phyloP scores from a whole-genome alignment of 306 rosid species.

The Coriaria nepalensis region DNA sequence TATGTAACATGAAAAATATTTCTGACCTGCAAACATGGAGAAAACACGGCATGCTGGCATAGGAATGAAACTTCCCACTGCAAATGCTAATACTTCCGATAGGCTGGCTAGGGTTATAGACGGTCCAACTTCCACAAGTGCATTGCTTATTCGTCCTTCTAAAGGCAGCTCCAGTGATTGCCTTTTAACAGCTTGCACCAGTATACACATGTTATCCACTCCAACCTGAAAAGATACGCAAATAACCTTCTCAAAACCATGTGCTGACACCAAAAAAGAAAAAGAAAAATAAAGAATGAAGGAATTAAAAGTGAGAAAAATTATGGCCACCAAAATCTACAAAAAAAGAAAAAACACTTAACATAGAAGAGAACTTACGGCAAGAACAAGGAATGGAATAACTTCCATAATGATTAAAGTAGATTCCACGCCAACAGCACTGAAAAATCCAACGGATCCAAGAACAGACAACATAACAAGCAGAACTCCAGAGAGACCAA shows the following conservation, averaged over 20 bases:
- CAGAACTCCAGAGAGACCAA: constrained; percentile 86
- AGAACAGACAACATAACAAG: constrained; percentile 93
- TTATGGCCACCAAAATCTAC: not conserved
- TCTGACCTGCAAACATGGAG: constrained; percentile 96
- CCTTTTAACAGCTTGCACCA: constrained; percentile 93
- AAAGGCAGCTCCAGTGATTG: constrained; percentile 71
- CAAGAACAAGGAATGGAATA: constrained; percentile 95
- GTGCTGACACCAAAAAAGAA: too few species aligned
- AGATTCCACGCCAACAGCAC: constrained; percentile 86
- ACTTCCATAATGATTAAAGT: constrained; percentile 97
- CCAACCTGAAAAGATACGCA: constrained; percentile 93
- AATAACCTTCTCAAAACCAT: too few species aligned
- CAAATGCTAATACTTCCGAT: constrained; percentile 93
- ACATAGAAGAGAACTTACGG: constrained; percentile 66
- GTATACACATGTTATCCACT: constrained; percentile 96
- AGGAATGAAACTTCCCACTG: constrained; percentile 94
- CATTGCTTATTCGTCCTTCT: constrained; percentile 87
- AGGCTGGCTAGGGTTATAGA: constrained; percentile 94
- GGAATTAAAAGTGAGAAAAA: too few species aligned
- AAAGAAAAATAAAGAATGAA: too few species aligned
- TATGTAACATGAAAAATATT: constrained; percentile 4
- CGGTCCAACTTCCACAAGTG: constrained; percentile 97
- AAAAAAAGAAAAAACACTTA: too few species aligned
- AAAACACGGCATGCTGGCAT: constrained; percentile 98
- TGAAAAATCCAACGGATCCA: constrained; percentile 86